Conservation (phyloP, 495 filamentous ascomycete genomes). For the Trichocladium antarcticum region DNA sequence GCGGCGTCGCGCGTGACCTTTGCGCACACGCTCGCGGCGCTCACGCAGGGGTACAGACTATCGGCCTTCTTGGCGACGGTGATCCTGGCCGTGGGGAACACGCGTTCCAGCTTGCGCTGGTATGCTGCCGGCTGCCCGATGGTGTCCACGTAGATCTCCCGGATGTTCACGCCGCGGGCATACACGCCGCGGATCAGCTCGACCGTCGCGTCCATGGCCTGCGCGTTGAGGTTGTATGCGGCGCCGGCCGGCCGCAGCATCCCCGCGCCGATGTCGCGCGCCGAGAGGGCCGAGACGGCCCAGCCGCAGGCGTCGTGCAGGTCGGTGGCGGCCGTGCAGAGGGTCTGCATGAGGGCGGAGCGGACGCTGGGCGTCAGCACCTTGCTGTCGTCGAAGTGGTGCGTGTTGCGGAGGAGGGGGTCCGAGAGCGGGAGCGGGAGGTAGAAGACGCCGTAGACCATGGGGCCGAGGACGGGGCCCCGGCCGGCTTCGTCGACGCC, state of each 20-base stretch:
- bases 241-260: slow-evolving; percentile 59
- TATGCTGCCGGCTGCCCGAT: slow-evolving; percentile 74
- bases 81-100: slow-evolving; percentile 70
- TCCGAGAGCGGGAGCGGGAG: slow-evolving; percentile 57
- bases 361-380: slow-evolving; percentile 65
- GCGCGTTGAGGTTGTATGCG: slow-evolving; percentile 88
- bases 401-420: slow-evolving; percentile 58
- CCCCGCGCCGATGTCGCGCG: slow-evolving; percentile 67
- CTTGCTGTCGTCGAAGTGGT: slow-evolving; percentile 90
- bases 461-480: slow-evolving; percentile 89
- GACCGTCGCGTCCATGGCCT: slow-evolving; percentile 93
- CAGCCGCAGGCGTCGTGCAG: slow-evolving; percentile 66
- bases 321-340: slow-evolving; percentile 56
- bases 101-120: slow-evolving; percentile 68
- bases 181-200: slow-evolving; percentile 67
- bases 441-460: slow-evolving; percentile 93
- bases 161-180: slow-evolving; percentile 61
- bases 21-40: slow-evolving; percentile 84
- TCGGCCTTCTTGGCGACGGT: slow-evolving; percentile 97
- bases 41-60: slow-evolving; percentile 83
- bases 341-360: slow-evolving; percentile 58
- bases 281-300: slow-evolving; percentile 70
- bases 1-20: slow-evolving; percentile 92
- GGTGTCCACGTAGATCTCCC: slow-evolving; percentile 90
- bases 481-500: slow-evolving; percentile 94